Conservation (phyloP, 2,329 filamentous ascomycete genomes). For the Pseudofabraea citricarpa region DNA sequence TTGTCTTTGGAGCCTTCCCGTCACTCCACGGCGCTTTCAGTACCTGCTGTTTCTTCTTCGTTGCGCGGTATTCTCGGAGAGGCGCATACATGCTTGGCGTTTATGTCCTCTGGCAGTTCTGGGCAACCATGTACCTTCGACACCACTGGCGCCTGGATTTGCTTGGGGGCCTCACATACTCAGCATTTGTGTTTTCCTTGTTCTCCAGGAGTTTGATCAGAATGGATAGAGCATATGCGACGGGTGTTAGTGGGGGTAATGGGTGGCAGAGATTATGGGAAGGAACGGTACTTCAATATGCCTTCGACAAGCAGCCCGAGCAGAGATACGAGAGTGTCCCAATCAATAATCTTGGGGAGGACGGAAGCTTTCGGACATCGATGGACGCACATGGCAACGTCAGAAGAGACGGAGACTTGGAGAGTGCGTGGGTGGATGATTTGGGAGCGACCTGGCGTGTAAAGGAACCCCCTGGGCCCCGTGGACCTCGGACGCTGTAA, state of each 20-base stretch:
- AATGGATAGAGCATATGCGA: slow-evolving; percentile 23
- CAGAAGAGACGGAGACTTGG: slow-evolving; percentile 12
- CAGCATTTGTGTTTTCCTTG: slow-evolving; percentile 66
- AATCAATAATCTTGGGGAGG: slow-evolving; percentile 7
- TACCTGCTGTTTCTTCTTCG: slow-evolving; percentile 80
- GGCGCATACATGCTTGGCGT: slow-evolving; percentile 62
- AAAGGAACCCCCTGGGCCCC: slow-evolving; percentile 7
- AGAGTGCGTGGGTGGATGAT: slow-evolving; percentile 16
- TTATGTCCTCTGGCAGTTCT: slow-evolving; percentile 91
- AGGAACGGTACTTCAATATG: slow-evolving; percentile 18
- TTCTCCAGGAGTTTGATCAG: slow-evolving; percentile 21
- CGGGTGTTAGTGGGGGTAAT: slow-evolving; percentile 20
- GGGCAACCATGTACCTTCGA: slow-evolving; percentile 94
- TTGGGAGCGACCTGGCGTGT: slow-evolving; percentile 11
- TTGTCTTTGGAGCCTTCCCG: slow-evolving; percentile 91
- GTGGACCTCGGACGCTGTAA: too few species aligned
- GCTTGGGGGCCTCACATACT: slow-evolving; percentile 74
- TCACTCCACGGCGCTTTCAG: slow-evolving; percentile 92
- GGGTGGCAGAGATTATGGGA: slow-evolving; percentile 24
- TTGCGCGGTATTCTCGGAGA: slow-evolving; percentile 41
- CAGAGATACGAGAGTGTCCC: slow-evolving; percentile 14
- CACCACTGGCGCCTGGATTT: slow-evolving; percentile 94
- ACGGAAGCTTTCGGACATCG: slow-evolving; percentile 5
- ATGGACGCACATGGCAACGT: slow-evolving; percentile 5
- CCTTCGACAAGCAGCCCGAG: slow-evolving; percentile 17